phyloP scores from a whole-genome alignment of 352 stramenopile species.

The Pythium grandisporangium region DNA sequence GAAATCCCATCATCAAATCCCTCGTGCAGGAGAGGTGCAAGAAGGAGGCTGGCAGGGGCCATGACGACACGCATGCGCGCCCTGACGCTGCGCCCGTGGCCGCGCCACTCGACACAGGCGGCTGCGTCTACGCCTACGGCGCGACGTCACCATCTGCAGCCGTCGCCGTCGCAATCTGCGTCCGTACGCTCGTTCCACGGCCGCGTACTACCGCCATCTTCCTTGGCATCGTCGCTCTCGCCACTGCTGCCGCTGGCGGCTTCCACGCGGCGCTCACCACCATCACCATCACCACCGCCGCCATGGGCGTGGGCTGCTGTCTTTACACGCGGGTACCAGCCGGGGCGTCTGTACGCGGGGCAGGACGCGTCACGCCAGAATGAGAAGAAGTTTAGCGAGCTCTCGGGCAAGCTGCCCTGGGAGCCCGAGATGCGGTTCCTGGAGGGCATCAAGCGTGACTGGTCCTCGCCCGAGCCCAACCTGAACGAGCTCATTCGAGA shows the following conservation, averaged over 20 bases:
- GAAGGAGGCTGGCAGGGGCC: no score
- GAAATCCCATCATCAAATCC: no score
- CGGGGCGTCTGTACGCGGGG: slow-evolving; percentile 55
- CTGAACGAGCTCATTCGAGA: slow-evolving; percentile 79
- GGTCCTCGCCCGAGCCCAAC: slow-evolving; percentile 46
- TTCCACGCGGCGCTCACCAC: neutral
- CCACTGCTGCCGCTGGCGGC: neutral
- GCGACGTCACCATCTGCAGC: no score
- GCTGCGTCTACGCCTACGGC: no score
- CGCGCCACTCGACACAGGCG: no score
- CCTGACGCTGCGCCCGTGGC: no score
- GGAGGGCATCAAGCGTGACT: slow-evolving; percentile 39
- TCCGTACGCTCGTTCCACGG: no score
- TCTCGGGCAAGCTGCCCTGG: slow-evolving; percentile 72
- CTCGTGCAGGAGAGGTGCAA: no score
- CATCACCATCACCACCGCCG: neutral
- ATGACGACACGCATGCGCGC: no score
- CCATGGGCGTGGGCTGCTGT: no score
- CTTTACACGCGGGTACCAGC: slow-evolving; percentile 12
- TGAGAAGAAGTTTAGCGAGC: slow-evolving; percentile 68
- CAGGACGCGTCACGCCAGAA: slow-evolving; percentile 59
- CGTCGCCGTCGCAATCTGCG: no score
- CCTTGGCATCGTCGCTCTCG: neutral
- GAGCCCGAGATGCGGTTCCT: slow-evolving; percentile 58
- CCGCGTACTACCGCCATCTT: no score